Conservation (phyloP, 148 eudicot genomes). For the Silene conica region DNA sequence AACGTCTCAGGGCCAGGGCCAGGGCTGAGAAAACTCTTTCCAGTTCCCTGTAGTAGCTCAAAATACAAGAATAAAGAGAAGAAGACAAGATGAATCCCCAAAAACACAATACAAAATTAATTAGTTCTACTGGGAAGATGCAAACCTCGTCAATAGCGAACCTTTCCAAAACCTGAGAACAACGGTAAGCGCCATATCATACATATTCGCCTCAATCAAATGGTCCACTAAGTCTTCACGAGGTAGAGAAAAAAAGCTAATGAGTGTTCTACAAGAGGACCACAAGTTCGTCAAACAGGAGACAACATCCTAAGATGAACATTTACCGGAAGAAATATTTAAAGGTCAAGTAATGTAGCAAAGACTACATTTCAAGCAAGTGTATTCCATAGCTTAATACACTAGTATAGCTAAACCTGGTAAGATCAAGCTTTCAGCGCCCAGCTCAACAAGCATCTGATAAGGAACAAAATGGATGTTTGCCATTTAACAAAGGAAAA, state of each 20-base stretch:
- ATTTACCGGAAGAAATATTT: not conserved
- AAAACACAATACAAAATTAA: not conserved
- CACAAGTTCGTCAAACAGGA: not conserved
- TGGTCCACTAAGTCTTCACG: constrained; percentile 64
- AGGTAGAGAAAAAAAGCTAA: constrained; percentile 12
- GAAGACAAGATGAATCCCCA: not conserved
- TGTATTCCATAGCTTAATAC: too few species aligned
- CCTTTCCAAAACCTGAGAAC: constrained; percentile 83
- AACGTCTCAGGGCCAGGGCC: constrained; percentile 77
- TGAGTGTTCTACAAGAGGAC: not conserved
- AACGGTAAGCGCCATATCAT: constrained; percentile 88
- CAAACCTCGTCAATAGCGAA: constrained; percentile 73
- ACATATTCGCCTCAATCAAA: constrained; percentile 64
- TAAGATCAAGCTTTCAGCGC: too few species aligned
- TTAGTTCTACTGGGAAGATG: not conserved
- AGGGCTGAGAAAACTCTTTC: constrained; percentile 76
- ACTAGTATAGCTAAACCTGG: too few species aligned
- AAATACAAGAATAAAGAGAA: constrained; percentile 5
- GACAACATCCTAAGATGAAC: not conserved
- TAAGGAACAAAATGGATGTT: too few species aligned
- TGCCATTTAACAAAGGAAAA: too few species aligned
- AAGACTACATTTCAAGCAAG: constrained; percentile 1
- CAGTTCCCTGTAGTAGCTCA: constrained; percentile 49
- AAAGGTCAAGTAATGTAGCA: not conserved
- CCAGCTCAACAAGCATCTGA: too few species aligned